Evolutionary conservation across 1,284 basidiomycete genomes (phyloP), one percentile per base, ranked within the genome.

Genomic region (Puccinia horiana): DNA sequence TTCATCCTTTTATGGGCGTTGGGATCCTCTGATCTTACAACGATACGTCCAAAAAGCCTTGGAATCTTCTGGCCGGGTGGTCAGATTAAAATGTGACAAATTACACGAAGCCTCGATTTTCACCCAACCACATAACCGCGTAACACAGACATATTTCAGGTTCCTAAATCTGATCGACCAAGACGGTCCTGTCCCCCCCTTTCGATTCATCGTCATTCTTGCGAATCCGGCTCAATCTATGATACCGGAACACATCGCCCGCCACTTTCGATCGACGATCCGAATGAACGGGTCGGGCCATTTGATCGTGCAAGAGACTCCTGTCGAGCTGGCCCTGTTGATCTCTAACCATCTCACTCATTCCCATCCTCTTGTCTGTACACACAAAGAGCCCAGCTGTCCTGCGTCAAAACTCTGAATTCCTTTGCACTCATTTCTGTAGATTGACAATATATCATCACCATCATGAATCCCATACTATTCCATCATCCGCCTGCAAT

Each of bases 11-110:
- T 96, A 94, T 86, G 84, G 86, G 6, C 87, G 88, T 0, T 96
- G 94, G 94, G 89, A 95, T 85, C 90, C 91, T 0, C 89, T 88
- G 0, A 91, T 91, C 3, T 89, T 96, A 47, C 88, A 90, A 20
- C 84, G 89, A 4, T 95, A 94, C 86, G 88, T 94, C 49, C 88
- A 91, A 26, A 90, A 91, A 84, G 93, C 90, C 4, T 88, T 94
- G 18, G 83, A 83, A 40, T 79, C 78, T 23, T 12, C 11, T 6
- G 77, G 37, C 23, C 32, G 56, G 9, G 42, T 56, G 29, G 35
- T 84, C 14, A 84, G 84, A 70, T 83, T 86, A 2, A 83, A 84
- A 78, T 86, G 85, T 69, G 76, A 83, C 54, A 86, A 85, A 40
- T 85, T 85, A 84, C 84, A 84, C 73, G 86, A 86, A 76, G 84